phyloP scores from a whole-genome alignment of 225 moss, liverwort and hornwort species.

The Polytrichum formosum region DNA sequence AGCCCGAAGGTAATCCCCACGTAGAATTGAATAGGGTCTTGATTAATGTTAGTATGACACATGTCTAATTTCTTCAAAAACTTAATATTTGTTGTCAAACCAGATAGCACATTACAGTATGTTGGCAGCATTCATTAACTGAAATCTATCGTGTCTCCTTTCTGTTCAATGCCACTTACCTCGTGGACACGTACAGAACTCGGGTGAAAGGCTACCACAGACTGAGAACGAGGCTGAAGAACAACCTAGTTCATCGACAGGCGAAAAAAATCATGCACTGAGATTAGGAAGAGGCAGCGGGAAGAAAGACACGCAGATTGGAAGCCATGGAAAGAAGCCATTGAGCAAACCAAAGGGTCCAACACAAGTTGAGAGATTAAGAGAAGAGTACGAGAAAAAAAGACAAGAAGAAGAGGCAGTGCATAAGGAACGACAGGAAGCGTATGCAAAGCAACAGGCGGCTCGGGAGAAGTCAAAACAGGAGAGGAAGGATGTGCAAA shows the following conservation, averaged over 20 bases:
- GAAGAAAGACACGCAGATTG: constrained; percentile 19
- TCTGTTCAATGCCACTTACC: too few species aligned
- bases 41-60: too few species aligned
- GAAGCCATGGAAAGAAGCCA: constrained; percentile 16
- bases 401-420: constrained; percentile 54
- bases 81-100: too few species aligned
- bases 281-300: constrained; percentile 1
- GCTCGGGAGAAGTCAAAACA: constrained; percentile 45
- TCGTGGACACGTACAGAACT: constrained; percentile 8
- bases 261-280: neutral
- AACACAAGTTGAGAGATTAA: constrained; percentile 58
- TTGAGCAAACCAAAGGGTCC: constrained; percentile 23
- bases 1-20: too few species aligned
- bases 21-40: too few species aligned
- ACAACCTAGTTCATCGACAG: constrained; percentile 9
- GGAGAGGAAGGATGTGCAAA: constrained; percentile 61
- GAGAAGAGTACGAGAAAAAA: constrained; percentile 49
- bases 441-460: constrained; percentile 45
- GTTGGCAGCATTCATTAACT: too few species aligned
- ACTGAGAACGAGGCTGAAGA: neutral
- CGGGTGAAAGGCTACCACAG: constrained; percentile 14
- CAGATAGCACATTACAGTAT: too few species aligned
- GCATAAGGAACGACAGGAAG: constrained; percentile 43
- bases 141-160: too few species aligned
- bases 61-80: too few species aligned